Conservation (phyloP, 371 early-diverging fungal genomes). For the Mucor sp. region DNA sequence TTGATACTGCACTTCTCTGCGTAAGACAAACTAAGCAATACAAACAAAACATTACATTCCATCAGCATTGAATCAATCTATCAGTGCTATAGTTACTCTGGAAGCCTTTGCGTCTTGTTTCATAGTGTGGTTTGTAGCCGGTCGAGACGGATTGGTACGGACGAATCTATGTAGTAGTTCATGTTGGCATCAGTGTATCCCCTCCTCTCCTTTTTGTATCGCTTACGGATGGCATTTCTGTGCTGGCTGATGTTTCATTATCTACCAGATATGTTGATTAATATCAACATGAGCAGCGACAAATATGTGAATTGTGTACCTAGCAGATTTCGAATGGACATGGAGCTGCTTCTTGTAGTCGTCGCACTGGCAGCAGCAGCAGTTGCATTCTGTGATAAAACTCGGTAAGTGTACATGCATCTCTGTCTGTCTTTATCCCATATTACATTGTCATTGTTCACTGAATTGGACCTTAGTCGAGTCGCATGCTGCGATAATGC, state of each 20-base stretch:
- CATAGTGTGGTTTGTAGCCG: neutral
- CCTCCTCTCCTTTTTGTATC: neutral
- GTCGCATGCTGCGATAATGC: slow-evolving; percentile 15
- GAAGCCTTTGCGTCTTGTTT: slow-evolving; percentile 9
- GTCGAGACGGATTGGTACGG: neutral
- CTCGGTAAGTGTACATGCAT: neutral
- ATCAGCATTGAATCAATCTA: neutral
- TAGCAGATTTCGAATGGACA: slow-evolving; percentile 24
- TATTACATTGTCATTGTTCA: slow-evolving; percentile 12
- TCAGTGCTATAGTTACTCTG: slow-evolving; percentile 5
- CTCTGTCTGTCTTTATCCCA: neutral
- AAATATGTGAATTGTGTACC: slow-evolving; percentile 6
- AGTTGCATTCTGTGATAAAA: neutral
- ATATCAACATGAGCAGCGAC: neutral
- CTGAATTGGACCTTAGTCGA: neutral
- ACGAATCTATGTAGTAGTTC: neutral
- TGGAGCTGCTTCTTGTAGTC: slow-evolving; percentile 16
- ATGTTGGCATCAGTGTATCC: neutral
- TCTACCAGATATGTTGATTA: neutral
- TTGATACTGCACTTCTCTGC: neutral
- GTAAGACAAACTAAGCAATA: slow-evolving; percentile 6
- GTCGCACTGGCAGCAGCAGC: neutral
- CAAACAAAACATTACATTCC: neutral
- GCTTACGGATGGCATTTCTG: neutral
- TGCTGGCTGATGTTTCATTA: neutral